phyloP scores from a whole-genome alignment of 768 basidiomycete genomes.

The Pholiota molesta region DNA sequence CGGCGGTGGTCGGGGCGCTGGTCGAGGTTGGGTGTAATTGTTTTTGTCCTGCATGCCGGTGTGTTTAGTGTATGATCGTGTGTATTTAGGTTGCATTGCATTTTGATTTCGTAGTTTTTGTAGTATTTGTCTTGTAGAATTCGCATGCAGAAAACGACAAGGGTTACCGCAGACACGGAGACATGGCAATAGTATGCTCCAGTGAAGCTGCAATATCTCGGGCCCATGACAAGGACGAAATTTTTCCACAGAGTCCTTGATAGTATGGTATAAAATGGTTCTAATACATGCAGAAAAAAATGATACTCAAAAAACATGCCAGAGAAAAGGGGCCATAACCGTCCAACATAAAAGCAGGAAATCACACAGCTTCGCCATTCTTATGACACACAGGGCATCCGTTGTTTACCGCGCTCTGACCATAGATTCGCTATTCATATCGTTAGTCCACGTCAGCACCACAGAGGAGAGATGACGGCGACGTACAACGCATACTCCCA shows the following conservation, averaged over 20 bases:
- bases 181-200: too few species aligned
- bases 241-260: too few species aligned
- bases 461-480: not conserved
- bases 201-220: too few species aligned
- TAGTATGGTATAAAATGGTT: not conserved
- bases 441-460: too few species aligned
- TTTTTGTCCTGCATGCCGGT: too few species aligned
- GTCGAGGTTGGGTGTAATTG: constrained; percentile 47
- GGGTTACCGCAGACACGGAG: too few species aligned
- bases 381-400: constrained; percentile 82
- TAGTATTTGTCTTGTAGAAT: not conserved
- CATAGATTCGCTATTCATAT: constrained; percentile 79
- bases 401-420: constrained; percentile 62
- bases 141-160: too few species aligned
- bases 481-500: constrained; percentile 84
- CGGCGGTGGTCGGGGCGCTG: constrained; percentile 79
- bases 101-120: too few species aligned
- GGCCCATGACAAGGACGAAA: too few species aligned
- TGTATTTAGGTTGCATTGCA: not conserved
- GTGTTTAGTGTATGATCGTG: not conserved
- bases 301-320: not conserved
- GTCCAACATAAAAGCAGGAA: not conserved
- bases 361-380: constrained; percentile 51
- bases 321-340: not conserved
- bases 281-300: not conserved